Evolutionary conservation across 129 eudicot species (phyloP), one percentile per base, ranked within the genome.

Genomic region (Ambrosia artemisiifolia): DNA sequence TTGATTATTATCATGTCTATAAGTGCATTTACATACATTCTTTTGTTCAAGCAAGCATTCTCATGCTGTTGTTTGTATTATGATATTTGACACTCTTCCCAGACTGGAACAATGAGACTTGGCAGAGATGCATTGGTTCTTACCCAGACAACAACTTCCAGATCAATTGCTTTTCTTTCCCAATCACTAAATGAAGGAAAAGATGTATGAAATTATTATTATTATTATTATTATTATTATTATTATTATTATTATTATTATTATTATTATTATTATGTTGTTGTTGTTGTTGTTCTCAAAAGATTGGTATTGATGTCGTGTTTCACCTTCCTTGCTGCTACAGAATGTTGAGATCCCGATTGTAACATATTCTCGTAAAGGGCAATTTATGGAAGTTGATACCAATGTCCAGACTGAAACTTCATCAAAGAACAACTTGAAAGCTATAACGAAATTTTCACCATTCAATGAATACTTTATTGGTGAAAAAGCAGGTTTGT

Each of bases 81-180:
- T 62, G 24, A 62, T 62, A 11, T 59, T 59, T 7, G 24, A 62
- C 6, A 16, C 12, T 14, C 14, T 33, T 62, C 28, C 46, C 86
- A 86, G 96, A 89, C 86, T 10, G 92, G 96, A 49, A 67, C 96
- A 50, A 89, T 89, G 96, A 83, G 90, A 75, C 81, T 89, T 40
- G 96, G 92, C 13, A 89, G 75, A 73, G 96, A 89, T 82, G 92
- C 88, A 38, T 77, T 89, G 82, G 96, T 89, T 75, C 84, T 89
- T 44, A 89, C 96, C 24, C 96, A 89, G 51, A 84, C 88, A 46
- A 53, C 85, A 11, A 68, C 80, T 62, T 86, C 90, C 55, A 83
- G 92, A 86, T 89, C 92, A 16, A 80, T 89, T 34, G 90, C 92
- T 13, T 86, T 86, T 78, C 88, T 89, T 54, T 89, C 96, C 8